phyloP scores from a whole-genome alignment of 352 stramenopile species.

The Phytopythium chamaehyphon region DNA sequence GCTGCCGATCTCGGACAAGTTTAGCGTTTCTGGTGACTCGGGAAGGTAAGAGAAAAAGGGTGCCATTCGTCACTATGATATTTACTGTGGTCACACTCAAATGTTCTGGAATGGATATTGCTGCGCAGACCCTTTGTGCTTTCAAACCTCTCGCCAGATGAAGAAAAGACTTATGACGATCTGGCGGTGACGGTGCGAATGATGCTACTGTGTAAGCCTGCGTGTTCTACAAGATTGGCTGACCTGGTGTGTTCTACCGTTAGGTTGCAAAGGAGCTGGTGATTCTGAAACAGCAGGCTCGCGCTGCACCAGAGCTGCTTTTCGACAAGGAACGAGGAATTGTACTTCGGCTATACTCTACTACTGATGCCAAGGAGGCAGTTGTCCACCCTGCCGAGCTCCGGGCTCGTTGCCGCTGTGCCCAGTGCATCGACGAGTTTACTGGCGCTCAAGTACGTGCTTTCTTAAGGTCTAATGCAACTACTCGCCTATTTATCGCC shows the following conservation, averaged over 20 bases:
- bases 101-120: neutral
- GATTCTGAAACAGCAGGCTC: slow-evolving; percentile 66
- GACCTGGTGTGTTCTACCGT: slow-evolving; percentile 1
- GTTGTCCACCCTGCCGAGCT: slow-evolving; percentile 73
- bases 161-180: slow-evolving; percentile 64
- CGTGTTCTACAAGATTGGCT: no score
- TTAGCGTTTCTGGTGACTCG: slow-evolving; percentile 68
- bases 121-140: slow-evolving; percentile 69
- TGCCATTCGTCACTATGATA: no score
- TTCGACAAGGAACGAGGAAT: slow-evolving; percentile 80
- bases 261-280: slow-evolving; percentile 79
- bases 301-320: slow-evolving; percentile 67
- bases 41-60: slow-evolving; percentile 40
- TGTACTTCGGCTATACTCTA: slow-evolving; percentile 72
- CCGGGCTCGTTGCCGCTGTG: slow-evolving; percentile 73
- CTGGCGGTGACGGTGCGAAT: slow-evolving; percentile 53
- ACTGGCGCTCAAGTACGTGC: slow-evolving; percentile 65
- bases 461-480: neutral
- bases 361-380: slow-evolving; percentile 66
- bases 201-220: neutral
- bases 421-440: slow-evolving; percentile 86
- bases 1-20: slow-evolving; percentile 72
- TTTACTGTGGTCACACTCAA: no score
- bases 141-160: slow-evolving; percentile 53
- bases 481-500: neutral